Percentiles rank a stretch among this genome's conserved stretches.
Evolutionary conservation across 2,329 filamentous ascomycete species (phyloP).

Genomic region (Alternaria alternata): DNA sequence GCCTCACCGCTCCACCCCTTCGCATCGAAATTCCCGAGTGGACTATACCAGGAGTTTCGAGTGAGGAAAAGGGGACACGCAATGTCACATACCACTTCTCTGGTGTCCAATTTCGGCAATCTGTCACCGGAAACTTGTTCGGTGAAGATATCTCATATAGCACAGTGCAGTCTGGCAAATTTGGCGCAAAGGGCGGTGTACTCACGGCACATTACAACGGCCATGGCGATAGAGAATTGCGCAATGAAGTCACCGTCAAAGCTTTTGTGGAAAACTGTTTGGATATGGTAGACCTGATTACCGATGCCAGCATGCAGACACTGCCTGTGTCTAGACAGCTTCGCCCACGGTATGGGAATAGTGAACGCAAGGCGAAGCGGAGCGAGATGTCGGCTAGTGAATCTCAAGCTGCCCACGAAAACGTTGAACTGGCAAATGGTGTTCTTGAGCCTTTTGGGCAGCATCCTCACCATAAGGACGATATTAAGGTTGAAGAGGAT

Average conservation of each 20-base stretch:
- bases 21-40: slow-evolving; percentile 40
- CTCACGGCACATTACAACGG: slow-evolving; percentile 28
- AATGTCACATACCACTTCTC: slow-evolving; percentile 40
- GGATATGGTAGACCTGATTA: slow-evolving; percentile 31
- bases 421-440: background rate
- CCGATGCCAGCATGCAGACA: slow-evolving; percentile 26
- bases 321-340: slow-evolving; percentile 19
- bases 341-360: slow-evolving; percentile 23
- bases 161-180: slow-evolving; percentile 38
- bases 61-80: slow-evolving; percentile 14
- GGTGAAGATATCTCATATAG: slow-evolving; percentile 24
- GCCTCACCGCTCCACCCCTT: slow-evolving; percentile 40
- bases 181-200: slow-evolving; percentile 33
- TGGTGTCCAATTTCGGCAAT: slow-evolving; percentile 40
- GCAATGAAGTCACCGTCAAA: slow-evolving; percentile 18
- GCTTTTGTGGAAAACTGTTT: slow-evolving; percentile 31
- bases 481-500: background rate
- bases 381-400: background rate
- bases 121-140: slow-evolving; percentile 23
- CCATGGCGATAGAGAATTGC: slow-evolving; percentile 5
- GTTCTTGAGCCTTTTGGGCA: background rate
- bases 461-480: background rate
- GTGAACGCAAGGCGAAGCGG: slow-evolving; percentile 23
- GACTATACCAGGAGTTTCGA: slow-evolving; percentile 30
- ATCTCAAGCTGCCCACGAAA: background rate